Percentiles rank a stretch among this genome's conserved stretches.
phyloP scores from a whole-genome alignment of 2,329 filamentous ascomycete genomes.

The Ophiostoma australiae region DNA sequence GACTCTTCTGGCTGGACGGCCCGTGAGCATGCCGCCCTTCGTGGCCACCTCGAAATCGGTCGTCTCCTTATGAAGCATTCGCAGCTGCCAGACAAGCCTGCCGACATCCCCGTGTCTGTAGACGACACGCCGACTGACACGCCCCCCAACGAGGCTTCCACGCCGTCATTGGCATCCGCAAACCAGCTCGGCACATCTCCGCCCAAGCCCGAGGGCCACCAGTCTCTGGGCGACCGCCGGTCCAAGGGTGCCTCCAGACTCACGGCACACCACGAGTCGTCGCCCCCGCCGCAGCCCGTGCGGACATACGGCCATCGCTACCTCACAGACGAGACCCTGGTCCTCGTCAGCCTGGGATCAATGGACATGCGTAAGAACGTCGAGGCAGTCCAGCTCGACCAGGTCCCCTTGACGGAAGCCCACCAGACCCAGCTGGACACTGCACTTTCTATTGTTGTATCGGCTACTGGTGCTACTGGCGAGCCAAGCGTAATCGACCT shows the following conservation, averaged over 20 bases:
- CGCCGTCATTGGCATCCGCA: not conserved
- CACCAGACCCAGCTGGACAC: slow-evolving; percentile 93
- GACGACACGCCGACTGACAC: not conserved
- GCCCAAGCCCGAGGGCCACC: slow-evolving; percentile 45
- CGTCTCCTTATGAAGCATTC: slow-evolving; percentile 58
- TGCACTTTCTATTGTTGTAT: slow-evolving; percentile 84
- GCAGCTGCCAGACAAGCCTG: slow-evolving; percentile 27
- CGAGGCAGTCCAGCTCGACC: slow-evolving; percentile 78
- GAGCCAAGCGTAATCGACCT: slow-evolving; percentile 88
- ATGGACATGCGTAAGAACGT: slow-evolving; percentile 86
- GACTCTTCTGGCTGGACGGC: slow-evolving; percentile 94
- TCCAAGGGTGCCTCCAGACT: slow-evolving; percentile 42
- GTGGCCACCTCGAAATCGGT: slow-evolving; percentile 82
- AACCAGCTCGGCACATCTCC: slow-evolving; percentile 33
- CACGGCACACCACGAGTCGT: slow-evolving; percentile 32
- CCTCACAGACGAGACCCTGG: slow-evolving; percentile 79
- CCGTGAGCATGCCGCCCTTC: slow-evolving; percentile 83
- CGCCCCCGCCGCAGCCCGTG: slow-evolving; percentile 58
- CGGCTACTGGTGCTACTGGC: slow-evolving; percentile 75
- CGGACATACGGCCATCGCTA: slow-evolving; percentile 97
- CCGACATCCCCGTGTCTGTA: not conserved
- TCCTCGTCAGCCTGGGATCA: slow-evolving; percentile 86
- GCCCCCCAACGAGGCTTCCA: not conserved
- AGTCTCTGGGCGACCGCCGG: slow-evolving; percentile 58
- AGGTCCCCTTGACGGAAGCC: slow-evolving; percentile 79